These are phyloP conservation scores for Punctularia strigosozonata DNA, from an alignment of 768 basidiomycete genomes.

Conservation along the genomic window DNA sequence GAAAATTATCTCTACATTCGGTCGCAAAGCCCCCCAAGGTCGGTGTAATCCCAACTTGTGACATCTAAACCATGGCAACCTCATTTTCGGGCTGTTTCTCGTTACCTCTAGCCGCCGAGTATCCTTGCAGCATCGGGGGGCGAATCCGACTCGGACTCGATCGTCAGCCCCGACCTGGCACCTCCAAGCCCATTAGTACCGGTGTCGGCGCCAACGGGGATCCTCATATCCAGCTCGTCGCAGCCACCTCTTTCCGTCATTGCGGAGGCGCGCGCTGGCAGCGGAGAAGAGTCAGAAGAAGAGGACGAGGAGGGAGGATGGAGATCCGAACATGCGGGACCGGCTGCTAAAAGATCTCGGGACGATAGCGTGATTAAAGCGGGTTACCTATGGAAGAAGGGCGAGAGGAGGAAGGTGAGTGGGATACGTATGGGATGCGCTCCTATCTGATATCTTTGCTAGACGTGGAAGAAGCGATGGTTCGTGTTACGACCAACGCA, in stretches of 20 bases:
- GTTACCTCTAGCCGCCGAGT: constrained; percentile 3
- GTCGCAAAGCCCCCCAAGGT: constrained; percentile 38
- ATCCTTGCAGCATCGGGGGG: constrained; percentile 41
- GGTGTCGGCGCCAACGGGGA: constrained; percentile 13
- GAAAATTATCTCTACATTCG: constrained; percentile 74
- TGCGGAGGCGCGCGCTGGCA: constrained; percentile 58
- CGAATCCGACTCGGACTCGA: constrained; percentile 81
- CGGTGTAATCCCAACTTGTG: constrained; percentile 1
- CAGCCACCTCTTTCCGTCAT: constrained; percentile 62
- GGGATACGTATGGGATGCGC: constrained; percentile 1
- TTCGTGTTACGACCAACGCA: constrained; percentile 90
- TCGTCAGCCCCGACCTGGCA: constrained; percentile 40
- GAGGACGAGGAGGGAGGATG: constrained; percentile 57
- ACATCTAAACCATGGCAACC: background rate
- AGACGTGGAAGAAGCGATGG: constrained; percentile 99
- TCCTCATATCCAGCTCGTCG: constrained; percentile 19
- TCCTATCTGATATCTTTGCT: constrained; percentile 4
- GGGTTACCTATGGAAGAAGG: constrained; percentile 97
- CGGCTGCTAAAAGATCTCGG: constrained; percentile 32
- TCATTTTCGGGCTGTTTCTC: constrained; percentile 1
- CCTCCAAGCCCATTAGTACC: constrained; percentile 25
- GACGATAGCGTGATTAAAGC: constrained; percentile 75
- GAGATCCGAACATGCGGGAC: constrained; percentile 38
- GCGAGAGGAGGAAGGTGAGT: constrained; percentile 87
- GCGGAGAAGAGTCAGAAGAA: constrained; percentile 69